A percentile compares a stretch with the other conserved stretches of the same genome.
These are phyloP conservation scores for Penicillium angulare DNA, from an alignment of 495 filamentous ascomycete genomes.

Conservation along the genomic window DNA sequence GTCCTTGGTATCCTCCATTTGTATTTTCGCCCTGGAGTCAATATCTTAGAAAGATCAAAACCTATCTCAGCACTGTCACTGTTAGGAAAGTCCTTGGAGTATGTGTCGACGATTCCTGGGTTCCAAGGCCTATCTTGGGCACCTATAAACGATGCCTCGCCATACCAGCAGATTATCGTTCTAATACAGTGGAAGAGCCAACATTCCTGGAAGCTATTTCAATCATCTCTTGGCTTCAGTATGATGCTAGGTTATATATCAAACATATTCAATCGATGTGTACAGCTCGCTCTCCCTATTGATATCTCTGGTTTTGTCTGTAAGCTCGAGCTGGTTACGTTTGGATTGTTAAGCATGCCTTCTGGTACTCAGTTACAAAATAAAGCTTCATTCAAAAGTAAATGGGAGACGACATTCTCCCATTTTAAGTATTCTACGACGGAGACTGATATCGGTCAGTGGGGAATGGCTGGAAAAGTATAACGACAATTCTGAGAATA, in stretches of 20 bases:
- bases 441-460: constrained; percentile 4
- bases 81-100: constrained; percentile 6
- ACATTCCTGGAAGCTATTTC: constrained; percentile 9
- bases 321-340: constrained; percentile 1
- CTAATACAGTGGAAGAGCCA: constrained; percentile 10
- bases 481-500: neutral
- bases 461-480: constrained; percentile 11
- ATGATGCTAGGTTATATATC: constrained; percentile 14
- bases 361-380: neutral
- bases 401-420: neutral
- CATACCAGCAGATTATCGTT: constrained; percentile 8
- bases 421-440: neutral
- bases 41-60: constrained; percentile 7
- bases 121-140: constrained; percentile 6
- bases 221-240: constrained; percentile 10
- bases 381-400: neutral
- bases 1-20: constrained; percentile 13
- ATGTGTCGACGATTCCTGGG: constrained; percentile 7
- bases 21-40: constrained; percentile 7
- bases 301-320: neutral
- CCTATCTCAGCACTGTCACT: neutral
- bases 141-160: neutral
- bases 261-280: constrained; percentile 6
- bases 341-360: neutral
- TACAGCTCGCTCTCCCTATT: constrained; percentile 2